These are phyloP conservation scores for Xylariaceae sp. DNA, from an alignment of 2,329 filamentous ascomycete genomes.

Conservation along the genomic window DNA sequence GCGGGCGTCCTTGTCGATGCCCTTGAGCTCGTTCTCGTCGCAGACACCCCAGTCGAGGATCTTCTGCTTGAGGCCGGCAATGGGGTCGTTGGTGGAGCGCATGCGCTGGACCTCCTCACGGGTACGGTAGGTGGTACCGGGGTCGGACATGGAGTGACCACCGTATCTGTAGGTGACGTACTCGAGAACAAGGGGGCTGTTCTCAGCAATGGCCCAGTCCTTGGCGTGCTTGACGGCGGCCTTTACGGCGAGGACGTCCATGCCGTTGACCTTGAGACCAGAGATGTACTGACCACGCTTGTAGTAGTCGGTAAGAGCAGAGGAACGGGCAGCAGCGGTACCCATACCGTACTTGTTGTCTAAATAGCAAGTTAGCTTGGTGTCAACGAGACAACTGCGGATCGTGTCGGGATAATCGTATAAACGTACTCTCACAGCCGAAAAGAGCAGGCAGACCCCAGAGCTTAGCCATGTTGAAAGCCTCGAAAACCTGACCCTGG, in stretches of 20 bases:
- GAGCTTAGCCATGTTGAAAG: conserved; percentile 99
- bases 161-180: conserved; percentile 99
- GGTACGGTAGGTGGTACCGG: conserved; percentile 97
- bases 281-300: conserved; percentile 99
- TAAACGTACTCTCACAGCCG: conserved; percentile 86
- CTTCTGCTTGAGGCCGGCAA: conserved; percentile 96
- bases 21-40: conserved; percentile 92
- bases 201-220: conserved; percentile 74
- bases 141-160: conserved; percentile 99
- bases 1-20: conserved; percentile 89
- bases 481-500: conserved; percentile 99
- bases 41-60: conserved; percentile 91
- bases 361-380: conserved; percentile 37
- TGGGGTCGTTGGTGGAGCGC: conserved; percentile 97
- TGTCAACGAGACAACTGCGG: neutral
- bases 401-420: neutral
- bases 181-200: conserved; percentile 93
- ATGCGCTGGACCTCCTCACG: conserved; percentile 99
- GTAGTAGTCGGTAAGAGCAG: conserved; percentile 98
- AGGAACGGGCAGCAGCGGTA: conserved; percentile 88
- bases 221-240: conserved; percentile 92
- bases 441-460: conserved; percentile 96
- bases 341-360: conserved; percentile 99
- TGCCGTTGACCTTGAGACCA: conserved; percentile 98
- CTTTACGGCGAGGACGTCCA: conserved; percentile 98